Percentiles rank a stretch among this genome's conserved stretches.
Conservation (phyloP, 371 early-diverging fungal species). For the Apophysomyces ossiformis region DNA sequence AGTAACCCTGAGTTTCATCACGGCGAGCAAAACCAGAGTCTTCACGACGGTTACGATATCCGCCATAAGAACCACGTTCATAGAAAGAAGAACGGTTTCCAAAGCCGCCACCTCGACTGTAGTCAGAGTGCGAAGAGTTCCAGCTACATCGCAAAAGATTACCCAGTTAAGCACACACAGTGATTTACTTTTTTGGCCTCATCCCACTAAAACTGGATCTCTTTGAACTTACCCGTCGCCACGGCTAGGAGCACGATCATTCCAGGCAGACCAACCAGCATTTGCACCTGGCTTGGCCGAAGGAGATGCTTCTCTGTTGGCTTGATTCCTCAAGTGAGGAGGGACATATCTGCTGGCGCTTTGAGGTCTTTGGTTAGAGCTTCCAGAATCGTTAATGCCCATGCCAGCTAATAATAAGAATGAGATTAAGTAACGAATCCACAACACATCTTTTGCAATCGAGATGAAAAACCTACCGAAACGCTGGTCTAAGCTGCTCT, state of each 20-base stretch:
- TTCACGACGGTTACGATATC: conserved; percentile 51
- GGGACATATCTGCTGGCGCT: conserved; percentile 52
- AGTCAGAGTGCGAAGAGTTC: conserved; percentile 59
- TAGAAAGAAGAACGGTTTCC: conserved; percentile 18
- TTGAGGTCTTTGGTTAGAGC: conserved; percentile 27
- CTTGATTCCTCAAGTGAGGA: conserved; percentile 56
- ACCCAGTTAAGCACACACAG: too few relatives aligned
- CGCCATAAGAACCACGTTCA: conserved; percentile 40
- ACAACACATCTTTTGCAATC: conserved; percentile 4
- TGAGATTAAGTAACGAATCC: background rate
- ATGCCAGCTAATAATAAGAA: conserved; percentile 65
- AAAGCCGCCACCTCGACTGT: conserved; percentile 33
- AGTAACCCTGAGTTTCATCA: conserved; percentile 63
- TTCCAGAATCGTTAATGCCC: conserved; percentile 56
- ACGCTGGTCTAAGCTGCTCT: conserved; percentile 68
- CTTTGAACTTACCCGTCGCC: conserved; percentile 20
- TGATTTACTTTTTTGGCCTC: background rate
- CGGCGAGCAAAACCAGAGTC: conserved; percentile 49
- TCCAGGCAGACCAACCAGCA: conserved; percentile 27
- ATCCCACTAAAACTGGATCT: background rate
- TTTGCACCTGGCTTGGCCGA: conserved; percentile 20
- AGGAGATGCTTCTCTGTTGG: conserved; percentile 19
- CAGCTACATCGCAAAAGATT: conserved; percentile 35
- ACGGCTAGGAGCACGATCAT: conserved; percentile 18
- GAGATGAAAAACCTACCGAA: conserved; percentile 51